phyloP scores from a whole-genome alignment of 352 stramenopile genomes.

The Phytophthora foliorum region DNA sequence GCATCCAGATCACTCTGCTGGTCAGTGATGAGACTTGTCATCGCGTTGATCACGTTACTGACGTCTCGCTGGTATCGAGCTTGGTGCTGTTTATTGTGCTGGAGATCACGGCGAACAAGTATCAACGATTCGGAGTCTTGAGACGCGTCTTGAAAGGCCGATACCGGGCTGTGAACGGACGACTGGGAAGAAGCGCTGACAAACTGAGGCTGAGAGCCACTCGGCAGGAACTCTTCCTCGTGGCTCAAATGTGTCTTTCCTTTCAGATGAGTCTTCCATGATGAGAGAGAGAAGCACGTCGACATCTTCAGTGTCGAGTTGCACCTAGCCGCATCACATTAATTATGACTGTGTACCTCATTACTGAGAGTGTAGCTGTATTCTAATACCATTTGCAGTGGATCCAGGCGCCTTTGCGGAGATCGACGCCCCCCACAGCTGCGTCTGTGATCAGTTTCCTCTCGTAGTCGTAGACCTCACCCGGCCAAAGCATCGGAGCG shows the following conservation, averaged over 20 bases:
- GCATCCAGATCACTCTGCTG: slow-evolving; percentile 47
- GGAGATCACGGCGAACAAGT: slow-evolving; percentile 33
- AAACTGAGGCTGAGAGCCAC: slow-evolving; percentile 24
- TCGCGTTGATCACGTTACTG: slow-evolving; percentile 52
- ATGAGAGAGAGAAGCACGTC: slow-evolving; percentile 25
- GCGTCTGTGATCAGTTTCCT: slow-evolving; percentile 45
- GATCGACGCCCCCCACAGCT: slow-evolving; percentile 52
- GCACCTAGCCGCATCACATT: slow-evolving; percentile 30
- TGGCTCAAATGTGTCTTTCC: slow-evolving; percentile 28
- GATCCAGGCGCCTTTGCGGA: slow-evolving; percentile 56
- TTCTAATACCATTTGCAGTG: slow-evolving; percentile 51
- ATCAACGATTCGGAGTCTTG: slow-evolving; percentile 36
- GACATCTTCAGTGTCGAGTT: slow-evolving; percentile 47
- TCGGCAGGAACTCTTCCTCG: slow-evolving; percentile 12
- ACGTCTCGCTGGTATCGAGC: slow-evolving; percentile 41
- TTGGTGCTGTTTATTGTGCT: slow-evolving; percentile 35
- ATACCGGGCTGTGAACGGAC: slow-evolving; percentile 7
- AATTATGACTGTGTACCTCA: background rate
- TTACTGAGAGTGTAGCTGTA: background rate
- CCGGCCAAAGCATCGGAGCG: slow-evolving; percentile 35
- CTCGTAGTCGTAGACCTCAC: slow-evolving; percentile 64
- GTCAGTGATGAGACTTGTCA: slow-evolving; percentile 54
- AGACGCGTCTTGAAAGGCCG: slow-evolving; percentile 7
- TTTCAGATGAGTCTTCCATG: slow-evolving; percentile 46
- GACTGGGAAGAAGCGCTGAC: slow-evolving; percentile 38